Evolutionary conservation across 106 monocot genomes (phyloP), one percentile per base, ranked within the genome.

Genomic region (Chionographis japonica): DNA sequence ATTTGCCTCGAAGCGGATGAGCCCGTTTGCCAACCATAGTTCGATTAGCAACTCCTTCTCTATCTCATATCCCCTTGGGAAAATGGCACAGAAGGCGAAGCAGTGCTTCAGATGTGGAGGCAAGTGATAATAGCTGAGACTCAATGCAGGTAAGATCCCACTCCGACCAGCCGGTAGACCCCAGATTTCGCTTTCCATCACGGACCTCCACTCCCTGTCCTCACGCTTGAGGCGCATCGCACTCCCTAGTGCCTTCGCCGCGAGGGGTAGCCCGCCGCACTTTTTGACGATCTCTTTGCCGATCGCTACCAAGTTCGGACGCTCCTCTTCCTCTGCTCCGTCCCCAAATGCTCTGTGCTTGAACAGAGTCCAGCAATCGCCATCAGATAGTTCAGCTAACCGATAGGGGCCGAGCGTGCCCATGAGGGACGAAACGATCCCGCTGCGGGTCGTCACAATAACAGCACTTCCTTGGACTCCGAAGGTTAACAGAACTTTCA

Each of bases 11-110:
- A 42, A 56, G 16, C 46, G 40, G 50, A 75, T 10, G 39, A 67
- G 68, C 4, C 57, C 58, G n/a, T 67, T 12, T 3, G 75, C 75
- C 37, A 75, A 60, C 75, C 75, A 75, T 17, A 42, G 49, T 8
- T 66, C 11, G 13, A 68, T 67, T 38, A 68, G 3, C 9, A 8
- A 1, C 3, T 73, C 73, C 40, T 73, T 73, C 11, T 36, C 39
- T 14, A 73, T 16, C 19, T 56, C 64, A 56, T 73, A 46, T 17
- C 50, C 52, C 38, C 42, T 56, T 2, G 73, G 73, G 27, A 73
- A 63, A 14, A 73, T 54, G 4, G 62, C n/a, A 20, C 62, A 63
- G 15, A 40, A 73, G 4, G 64, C 73, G 36, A 73, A 73, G 40
- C 73, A 73, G 1, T 37, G 56, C 19, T 73, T 41, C 3, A 63